Conservation (phyloP, 2,329 filamentous ascomycete genomes). For the Claviceps cyperi region DNA sequence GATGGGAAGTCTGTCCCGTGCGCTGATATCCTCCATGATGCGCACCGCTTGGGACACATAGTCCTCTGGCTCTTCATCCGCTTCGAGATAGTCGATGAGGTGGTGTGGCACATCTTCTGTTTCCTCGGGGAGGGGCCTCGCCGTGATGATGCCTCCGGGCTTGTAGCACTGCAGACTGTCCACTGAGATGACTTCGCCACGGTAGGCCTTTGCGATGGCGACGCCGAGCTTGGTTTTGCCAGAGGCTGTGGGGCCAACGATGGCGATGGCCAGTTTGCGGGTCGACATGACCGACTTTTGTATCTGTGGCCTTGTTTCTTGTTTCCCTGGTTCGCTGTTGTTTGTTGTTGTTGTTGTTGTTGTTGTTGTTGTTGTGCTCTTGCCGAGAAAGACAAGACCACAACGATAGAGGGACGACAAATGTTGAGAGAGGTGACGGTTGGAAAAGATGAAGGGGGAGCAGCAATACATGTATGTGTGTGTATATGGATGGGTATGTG, state of each 20-base stretch:
- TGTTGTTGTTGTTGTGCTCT: too few species aligned
- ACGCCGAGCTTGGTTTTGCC: constrained; percentile 3
- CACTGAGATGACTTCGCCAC: constrained; percentile 1
- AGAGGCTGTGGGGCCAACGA: constrained; percentile 1
- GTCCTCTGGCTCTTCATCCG: constrained; percentile 1
- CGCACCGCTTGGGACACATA: not conserved
- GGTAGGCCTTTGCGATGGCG: not conserved
- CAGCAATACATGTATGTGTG: too few species aligned
- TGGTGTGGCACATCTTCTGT: not conserved
- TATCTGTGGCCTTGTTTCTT: too few species aligned
- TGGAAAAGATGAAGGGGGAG: too few species aligned
- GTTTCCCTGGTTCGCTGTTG: not conserved
- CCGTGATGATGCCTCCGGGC: not conserved
- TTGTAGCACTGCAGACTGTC: constrained; percentile 4
- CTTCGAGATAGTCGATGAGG: not conserved
- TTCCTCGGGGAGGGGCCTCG: not conserved
- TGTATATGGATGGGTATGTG: too few species aligned
- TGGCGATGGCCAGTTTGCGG: not conserved
- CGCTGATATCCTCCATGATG: not conserved
- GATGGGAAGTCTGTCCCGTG: not conserved
- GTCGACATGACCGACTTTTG: not conserved
- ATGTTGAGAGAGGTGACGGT: too few species aligned
- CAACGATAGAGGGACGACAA: too few species aligned
- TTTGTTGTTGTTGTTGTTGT: too few species aligned
- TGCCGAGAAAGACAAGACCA: too few species aligned